phyloP scores from a whole-genome alignment of 345 rosid species.

The Bruguiera sexangula region DNA sequence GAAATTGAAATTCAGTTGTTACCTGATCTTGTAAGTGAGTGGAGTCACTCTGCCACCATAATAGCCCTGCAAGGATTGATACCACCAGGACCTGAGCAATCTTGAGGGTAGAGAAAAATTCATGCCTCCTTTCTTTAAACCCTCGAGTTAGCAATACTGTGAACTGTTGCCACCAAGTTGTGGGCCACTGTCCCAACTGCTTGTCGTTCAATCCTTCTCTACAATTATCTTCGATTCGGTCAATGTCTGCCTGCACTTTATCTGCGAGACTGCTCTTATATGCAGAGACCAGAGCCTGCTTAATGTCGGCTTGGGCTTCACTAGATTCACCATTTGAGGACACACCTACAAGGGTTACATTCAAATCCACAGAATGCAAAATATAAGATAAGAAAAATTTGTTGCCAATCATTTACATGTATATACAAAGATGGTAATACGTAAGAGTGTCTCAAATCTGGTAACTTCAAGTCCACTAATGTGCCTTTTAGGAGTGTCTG shows the following conservation, averaged over 20 bases:
- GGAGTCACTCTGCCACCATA: slow-evolving; percentile 52
- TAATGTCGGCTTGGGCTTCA: slow-evolving; percentile 31
- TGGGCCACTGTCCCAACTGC: slow-evolving; percentile 32
- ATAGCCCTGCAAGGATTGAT: slow-evolving; percentile 33
- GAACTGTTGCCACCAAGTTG: slow-evolving; percentile 64
- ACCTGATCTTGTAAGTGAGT: slow-evolving; percentile 65
- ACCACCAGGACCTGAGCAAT: slow-evolving; percentile 36
- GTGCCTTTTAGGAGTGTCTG: too few species aligned
- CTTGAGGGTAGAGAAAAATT: slow-evolving; percentile 37
- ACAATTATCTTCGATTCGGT: slow-evolving; percentile 12
- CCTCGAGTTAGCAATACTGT: slow-evolving; percentile 40
- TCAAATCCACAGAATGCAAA: background rate
- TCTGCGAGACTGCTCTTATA: slow-evolving; percentile 37
- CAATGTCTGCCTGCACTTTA: slow-evolving; percentile 33
- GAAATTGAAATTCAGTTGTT: background rate
- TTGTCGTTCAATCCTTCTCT: slow-evolving; percentile 20
- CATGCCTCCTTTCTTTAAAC: slow-evolving; percentile 46
- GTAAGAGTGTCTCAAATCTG: too few species aligned
- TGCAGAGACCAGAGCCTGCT: slow-evolving; percentile 31
- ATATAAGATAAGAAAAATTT: background rate
- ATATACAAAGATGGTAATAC: too few species aligned
- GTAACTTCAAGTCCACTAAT: too few species aligned
- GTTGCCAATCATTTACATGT: too few species aligned
- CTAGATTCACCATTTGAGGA: slow-evolving; percentile 27
- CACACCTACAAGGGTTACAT: slow-evolving; percentile 27